phyloP scores from a whole-genome alignment of 2,329 filamentous ascomycete species.

The Talaromyces atroroseus region DNA sequence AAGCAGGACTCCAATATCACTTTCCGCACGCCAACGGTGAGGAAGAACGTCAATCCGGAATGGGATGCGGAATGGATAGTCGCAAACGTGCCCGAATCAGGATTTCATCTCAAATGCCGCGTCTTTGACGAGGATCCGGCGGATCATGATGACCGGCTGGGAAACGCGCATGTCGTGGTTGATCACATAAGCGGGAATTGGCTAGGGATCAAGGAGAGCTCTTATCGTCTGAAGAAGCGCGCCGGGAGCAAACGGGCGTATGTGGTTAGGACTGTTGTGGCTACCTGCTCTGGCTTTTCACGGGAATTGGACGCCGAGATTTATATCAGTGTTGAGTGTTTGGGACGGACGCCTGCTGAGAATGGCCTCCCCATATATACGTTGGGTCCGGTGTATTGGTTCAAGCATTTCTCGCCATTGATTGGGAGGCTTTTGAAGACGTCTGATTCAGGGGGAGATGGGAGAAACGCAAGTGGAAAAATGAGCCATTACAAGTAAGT shows the following conservation, averaged over 20 bases:
- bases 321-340: conserved; percentile 67
- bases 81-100: conserved; percentile 73
- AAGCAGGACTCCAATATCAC: conserved; percentile 76
- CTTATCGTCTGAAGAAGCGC: conserved; percentile 68
- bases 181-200: conserved; percentile 58
- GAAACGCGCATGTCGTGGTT: conserved; percentile 71
- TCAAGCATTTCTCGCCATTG: conserved; percentile 82
- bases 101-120: conserved; percentile 78
- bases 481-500: conserved; percentile 71
- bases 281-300: conserved; percentile 59
- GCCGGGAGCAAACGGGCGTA: conserved; percentile 85
- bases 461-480: conserved; percentile 45
- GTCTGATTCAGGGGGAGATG: conserved; percentile 58
- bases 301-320: conserved; percentile 64
- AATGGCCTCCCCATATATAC: conserved; percentile 70
- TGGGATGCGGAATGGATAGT: conserved; percentile 88
- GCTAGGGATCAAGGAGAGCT: conserved; percentile 60
- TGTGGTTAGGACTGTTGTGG: conserved; percentile 62
- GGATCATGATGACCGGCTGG: conserved; percentile 80
- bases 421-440: conserved; percentile 75
- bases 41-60: conserved; percentile 64
- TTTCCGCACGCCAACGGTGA: conserved; percentile 70
- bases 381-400: conserved; percentile 68
- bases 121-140: conserved; percentile 86
- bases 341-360: conserved; percentile 65